These are phyloP conservation scores for Clonostachys solani DNA, from an alignment of 2,329 filamentous ascomycete species.

Conservation along the genomic window DNA sequence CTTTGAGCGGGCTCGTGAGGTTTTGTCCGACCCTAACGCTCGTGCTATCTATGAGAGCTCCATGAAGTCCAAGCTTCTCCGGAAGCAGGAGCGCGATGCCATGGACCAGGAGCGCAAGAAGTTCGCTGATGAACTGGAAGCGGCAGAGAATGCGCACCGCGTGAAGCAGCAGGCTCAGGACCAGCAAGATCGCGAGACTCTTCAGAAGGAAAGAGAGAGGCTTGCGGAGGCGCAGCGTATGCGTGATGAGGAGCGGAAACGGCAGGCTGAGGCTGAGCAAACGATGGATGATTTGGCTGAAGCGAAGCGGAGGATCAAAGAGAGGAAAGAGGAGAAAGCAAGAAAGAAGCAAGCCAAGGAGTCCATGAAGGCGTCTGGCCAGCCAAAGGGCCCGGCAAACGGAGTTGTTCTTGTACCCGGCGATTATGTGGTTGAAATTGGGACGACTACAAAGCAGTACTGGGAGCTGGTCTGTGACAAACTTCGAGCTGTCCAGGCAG, in stretches of 20 bases:
- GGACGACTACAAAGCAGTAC: conserved; percentile 22
- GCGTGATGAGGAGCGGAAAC: conserved; percentile 27
- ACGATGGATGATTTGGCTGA: conserved; percentile 31
- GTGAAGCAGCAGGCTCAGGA: conserved; percentile 47
- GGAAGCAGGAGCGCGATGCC: conserved; percentile 65
- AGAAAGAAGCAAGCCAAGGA: conserved; percentile 28
- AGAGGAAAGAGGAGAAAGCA: conserved; percentile 34
- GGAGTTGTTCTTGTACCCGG: conserved; percentile 28
- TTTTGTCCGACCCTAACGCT: conserved; percentile 67
- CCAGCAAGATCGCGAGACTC: conserved; percentile 21
- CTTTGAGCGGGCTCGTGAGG: conserved; percentile 80
- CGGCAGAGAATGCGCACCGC: conserved; percentile 65
- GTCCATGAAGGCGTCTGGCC: conserved; percentile 17
- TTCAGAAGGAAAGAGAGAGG: conserved; percentile 29
- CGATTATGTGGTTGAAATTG: conserved; percentile 22
- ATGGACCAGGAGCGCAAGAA: conserved; percentile 69
- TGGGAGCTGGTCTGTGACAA: conserved; percentile 36
- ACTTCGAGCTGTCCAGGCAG: conserved; percentile 29
- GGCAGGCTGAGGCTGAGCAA: conserved; percentile 28
- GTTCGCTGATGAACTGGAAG: conserved; percentile 85
- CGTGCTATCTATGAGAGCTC: conserved; percentile 76
- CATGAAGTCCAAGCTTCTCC: conserved; percentile 65
- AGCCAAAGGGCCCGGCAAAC: conserved; percentile 19
- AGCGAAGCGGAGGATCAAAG: conserved; percentile 27
- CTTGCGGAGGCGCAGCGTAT: conserved; percentile 29